These are phyloP conservation scores for Thalia dealbata DNA, from an alignment of 176 grass and related monocot species.

Conservation along the genomic window DNA sequence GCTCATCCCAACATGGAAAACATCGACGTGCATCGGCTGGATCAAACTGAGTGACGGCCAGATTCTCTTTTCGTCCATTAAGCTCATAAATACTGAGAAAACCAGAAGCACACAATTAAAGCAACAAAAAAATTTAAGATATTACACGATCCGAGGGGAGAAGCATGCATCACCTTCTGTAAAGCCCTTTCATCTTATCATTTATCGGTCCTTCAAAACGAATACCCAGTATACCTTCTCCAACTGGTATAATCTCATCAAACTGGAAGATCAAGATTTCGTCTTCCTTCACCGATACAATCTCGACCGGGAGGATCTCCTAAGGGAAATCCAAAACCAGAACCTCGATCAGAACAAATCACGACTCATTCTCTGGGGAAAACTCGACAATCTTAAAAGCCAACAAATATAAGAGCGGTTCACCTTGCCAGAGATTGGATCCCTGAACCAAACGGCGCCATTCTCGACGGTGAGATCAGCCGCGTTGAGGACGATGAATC, in stretches of 20 bases:
- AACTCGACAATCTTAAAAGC: not conserved
- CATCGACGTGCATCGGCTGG: constrained; percentile 64
- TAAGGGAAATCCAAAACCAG: too few species aligned
- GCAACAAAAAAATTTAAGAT: not conserved
- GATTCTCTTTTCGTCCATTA: constrained; percentile 42
- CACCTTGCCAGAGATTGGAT: not conserved
- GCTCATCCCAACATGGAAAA: constrained; percentile 93
- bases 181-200: constrained; percentile 72
- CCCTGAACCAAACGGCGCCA: constrained; percentile 36
- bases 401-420: not conserved
- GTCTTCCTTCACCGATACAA: constrained; percentile 35
- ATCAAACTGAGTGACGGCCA: constrained; percentile 84
- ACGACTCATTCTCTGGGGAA: not conserved
- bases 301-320: constrained; percentile 1
- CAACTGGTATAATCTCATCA: constrained; percentile 27
- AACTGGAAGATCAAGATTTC: constrained; percentile 60
- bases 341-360: too few species aligned
- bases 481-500: constrained; percentile 69
- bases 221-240: constrained; percentile 45
- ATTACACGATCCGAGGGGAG: not conserved
- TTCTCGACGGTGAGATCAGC: constrained; percentile 42
- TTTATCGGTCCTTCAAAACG: constrained; percentile 50
- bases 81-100: constrained; percentile 46
- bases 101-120: not conserved
- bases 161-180: constrained; percentile 37